Conservation (phyloP, 2,329 filamentous ascomycete genomes). For the Cadophora luteo-olivacea region DNA sequence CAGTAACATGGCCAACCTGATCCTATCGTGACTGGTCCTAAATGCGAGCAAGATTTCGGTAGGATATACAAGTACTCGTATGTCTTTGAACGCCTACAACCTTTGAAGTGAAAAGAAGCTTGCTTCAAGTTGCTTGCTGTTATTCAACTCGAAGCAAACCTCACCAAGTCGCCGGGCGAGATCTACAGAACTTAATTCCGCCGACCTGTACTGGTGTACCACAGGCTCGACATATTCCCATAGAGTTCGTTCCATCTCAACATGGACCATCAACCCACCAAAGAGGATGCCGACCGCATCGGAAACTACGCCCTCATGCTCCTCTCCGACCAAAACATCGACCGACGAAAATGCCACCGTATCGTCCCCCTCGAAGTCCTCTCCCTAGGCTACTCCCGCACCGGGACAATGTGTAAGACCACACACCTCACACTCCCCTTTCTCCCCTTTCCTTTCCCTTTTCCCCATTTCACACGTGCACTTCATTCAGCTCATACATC, state of each 20-base stretch:
- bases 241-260: not conserved
- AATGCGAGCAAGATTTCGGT: not conserved
- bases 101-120: not conserved
- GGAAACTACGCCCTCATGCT: slow-evolving; percentile 6
- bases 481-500: not conserved
- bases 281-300: slow-evolving; percentile 2
- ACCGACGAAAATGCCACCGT: slow-evolving; percentile 4
- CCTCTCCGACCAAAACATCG: not conserved
- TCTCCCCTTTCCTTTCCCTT: not conserved
- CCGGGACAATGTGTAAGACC: slow-evolving; percentile 19
- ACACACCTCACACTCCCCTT: not conserved
- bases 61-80: not conserved
- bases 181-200: too few relatives aligned
- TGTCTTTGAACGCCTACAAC: not conserved
- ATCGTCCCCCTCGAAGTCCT: slow-evolving; percentile 17
- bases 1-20: too few relatives aligned
- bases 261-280: not conserved
- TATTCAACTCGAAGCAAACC: not conserved
- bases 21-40: too few relatives aligned
- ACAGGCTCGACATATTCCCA: not conserved
- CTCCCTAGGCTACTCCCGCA: slow-evolving; percentile 16
- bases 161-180: too few relatives aligned
- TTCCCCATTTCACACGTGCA: not conserved
- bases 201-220: not conserved
- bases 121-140: not conserved